These are phyloP conservation scores for Anastatica hierochuntica DNA, from an alignment of 345 rosid species.

Conservation along the genomic window DNA sequence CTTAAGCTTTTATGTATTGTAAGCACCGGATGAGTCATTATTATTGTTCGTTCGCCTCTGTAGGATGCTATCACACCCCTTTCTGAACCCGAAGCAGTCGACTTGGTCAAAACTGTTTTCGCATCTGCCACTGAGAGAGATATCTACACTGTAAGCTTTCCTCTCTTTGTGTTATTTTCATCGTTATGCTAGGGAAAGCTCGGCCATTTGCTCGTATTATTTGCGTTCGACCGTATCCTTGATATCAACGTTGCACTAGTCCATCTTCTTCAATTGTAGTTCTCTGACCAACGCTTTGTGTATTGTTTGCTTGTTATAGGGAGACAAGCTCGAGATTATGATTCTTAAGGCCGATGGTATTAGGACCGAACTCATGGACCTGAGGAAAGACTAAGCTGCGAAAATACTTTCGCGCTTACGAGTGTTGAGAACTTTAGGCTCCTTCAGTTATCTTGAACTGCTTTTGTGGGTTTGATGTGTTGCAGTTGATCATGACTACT, in stretches of 20 bases:
- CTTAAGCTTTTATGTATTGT: too few relatives aligned
- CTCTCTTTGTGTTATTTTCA: neutral
- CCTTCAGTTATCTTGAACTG: too few relatives aligned
- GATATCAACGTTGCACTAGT: neutral
- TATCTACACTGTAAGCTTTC: constrained; percentile 91
- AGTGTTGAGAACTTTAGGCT: neutral
- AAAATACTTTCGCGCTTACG: neutral
- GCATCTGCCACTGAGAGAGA: constrained; percentile 98
- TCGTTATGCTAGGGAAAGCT: neutral
- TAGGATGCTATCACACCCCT: constrained; percentile 97
- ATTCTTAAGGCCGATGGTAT: constrained; percentile 67
- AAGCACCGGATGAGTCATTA: neutral
- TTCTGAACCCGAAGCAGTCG: constrained; percentile 75
- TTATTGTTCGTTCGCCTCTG: neutral
- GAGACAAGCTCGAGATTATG: constrained; percentile 80
- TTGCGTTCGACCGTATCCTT: neutral
- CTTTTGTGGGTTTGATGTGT: neutral
- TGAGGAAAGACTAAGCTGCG: constrained; percentile 76
- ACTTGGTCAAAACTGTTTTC: constrained; percentile 81
- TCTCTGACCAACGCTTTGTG: too few relatives aligned
- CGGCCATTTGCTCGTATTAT: too few relatives aligned
- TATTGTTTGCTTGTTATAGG: constrained; percentile 42
- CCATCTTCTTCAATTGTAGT: too few relatives aligned
- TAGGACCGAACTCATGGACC: constrained; percentile 59
- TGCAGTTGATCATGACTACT: constrained; percentile 11